phyloP scores from a whole-genome alignment of 2,329 filamentous ascomycete species.

The Fusarium sp. region DNA sequence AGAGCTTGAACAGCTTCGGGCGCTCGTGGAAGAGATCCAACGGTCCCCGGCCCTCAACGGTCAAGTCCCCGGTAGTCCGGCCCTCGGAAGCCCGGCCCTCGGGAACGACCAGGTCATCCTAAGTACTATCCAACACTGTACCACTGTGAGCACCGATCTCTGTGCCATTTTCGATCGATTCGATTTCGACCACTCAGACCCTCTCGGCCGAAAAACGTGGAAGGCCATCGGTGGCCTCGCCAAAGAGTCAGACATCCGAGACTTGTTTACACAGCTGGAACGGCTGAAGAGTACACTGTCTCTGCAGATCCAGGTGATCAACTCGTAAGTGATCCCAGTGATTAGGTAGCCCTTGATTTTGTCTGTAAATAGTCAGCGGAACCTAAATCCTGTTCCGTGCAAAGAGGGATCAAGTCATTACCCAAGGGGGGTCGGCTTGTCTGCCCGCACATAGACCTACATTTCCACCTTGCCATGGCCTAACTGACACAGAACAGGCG shows the following conservation, averaged over 20 bases:
- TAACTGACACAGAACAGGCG: neutral
- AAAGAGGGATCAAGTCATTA: too few species aligned
- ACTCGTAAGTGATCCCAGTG: neutral
- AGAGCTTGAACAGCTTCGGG: constrained; percentile 5
- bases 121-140: neutral
- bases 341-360: too few species aligned
- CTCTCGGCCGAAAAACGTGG: constrained; percentile 9
- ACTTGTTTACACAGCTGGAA: constrained; percentile 5
- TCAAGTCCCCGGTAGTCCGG: neutral
- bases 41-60: neutral
- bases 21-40: neutral
- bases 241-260: constrained; percentile 9
- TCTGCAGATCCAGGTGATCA: neutral
- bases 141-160: neutral
- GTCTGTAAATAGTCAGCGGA: too few species aligned
- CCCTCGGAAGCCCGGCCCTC: neutral
- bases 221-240: constrained; percentile 12
- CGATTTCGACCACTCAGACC: neutral
- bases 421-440: too few species aligned
- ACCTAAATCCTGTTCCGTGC: too few species aligned
- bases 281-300: neutral
- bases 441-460: too few species aligned
- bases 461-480: too few species aligned
- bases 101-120: neutral
- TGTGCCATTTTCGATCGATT: neutral